Evolutionary conservation across 2,329 filamentous ascomycete genomes (phyloP).

Genomic region (Sporothrix humicola): DNA sequence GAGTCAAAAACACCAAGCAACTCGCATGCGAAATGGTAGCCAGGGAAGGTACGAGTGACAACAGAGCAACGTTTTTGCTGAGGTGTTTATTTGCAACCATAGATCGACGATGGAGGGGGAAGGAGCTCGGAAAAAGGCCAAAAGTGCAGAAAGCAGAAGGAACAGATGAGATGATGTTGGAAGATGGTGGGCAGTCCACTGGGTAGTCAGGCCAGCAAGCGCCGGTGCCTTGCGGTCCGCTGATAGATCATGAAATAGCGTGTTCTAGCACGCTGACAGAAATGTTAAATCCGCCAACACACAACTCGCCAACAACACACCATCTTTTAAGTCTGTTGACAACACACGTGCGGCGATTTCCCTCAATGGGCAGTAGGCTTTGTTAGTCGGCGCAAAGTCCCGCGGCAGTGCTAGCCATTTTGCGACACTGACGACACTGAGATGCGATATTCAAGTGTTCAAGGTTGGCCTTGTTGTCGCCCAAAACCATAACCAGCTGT

Average conservation of each 20-base stretch:
- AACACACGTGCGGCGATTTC: constrained; percentile 6
- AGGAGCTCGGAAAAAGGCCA: not conserved
- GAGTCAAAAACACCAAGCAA: not conserved
- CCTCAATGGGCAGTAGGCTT: constrained; percentile 15
- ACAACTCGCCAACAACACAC: not conserved
- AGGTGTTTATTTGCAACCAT: constrained; percentile 10
- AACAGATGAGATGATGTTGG: not conserved
- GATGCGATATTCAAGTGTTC: not conserved
- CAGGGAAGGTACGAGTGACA: not conserved
- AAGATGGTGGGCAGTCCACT: not conserved
- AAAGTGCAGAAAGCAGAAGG: constrained; percentile 8
- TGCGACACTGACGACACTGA: not conserved
- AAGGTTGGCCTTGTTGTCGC: not conserved
- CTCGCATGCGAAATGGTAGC: not conserved
- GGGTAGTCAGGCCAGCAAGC: not conserved
- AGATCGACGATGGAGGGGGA: constrained; percentile 1
- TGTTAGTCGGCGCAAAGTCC: constrained; percentile 21
- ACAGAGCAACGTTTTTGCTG: not conserved
- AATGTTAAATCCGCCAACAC: not conserved
- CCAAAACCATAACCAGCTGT: not conserved
- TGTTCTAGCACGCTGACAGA: not conserved
- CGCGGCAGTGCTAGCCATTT: constrained; percentile 3
- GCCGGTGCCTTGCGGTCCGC: not conserved
- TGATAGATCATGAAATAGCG: not conserved
- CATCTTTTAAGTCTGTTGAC: not conserved